Conservation (phyloP, 2,329 filamentous ascomycete species). For the Fusarium temperatum region DNA sequence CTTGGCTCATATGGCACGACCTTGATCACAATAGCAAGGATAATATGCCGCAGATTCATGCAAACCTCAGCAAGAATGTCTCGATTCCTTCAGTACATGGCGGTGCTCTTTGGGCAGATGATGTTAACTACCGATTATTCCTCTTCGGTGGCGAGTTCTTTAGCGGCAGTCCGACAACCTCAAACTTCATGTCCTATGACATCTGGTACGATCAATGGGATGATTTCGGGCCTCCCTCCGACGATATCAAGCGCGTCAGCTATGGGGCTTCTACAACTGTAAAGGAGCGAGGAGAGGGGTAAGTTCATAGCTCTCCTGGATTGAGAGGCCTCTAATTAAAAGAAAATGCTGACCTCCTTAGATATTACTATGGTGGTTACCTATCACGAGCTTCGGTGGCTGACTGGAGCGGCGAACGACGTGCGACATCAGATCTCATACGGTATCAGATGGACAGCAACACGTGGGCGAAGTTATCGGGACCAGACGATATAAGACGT, state of each 20-base stretch:
- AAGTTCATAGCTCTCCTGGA: too few species aligned
- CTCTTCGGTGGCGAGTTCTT: background rate
- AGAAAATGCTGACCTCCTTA: too few species aligned
- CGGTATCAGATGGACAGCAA: background rate
- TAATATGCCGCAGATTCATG: background rate
- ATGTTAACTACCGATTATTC: background rate
- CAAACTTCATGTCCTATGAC: background rate
- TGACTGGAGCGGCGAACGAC: background rate
- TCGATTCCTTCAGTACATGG: background rate
- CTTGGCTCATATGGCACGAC: background rate
- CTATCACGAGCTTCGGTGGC: background rate
- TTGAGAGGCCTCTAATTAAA: too few species aligned
- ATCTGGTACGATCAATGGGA: background rate
- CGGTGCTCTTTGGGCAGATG: background rate
- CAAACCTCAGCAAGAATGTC: conserved; percentile 1
- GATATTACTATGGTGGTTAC: background rate
- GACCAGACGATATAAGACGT: background rate
- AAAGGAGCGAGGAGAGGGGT: background rate
- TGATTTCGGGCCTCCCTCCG: background rate
- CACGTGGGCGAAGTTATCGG: background rate
- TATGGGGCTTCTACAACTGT: background rate
- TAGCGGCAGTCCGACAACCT: background rate
- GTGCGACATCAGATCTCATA: background rate
- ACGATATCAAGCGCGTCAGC: background rate
- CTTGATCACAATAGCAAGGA: conserved; percentile 3